Evolutionary conservation across 345 rosid genomes (phyloP).

Genomic region (Syzygium aromaticum): DNA sequence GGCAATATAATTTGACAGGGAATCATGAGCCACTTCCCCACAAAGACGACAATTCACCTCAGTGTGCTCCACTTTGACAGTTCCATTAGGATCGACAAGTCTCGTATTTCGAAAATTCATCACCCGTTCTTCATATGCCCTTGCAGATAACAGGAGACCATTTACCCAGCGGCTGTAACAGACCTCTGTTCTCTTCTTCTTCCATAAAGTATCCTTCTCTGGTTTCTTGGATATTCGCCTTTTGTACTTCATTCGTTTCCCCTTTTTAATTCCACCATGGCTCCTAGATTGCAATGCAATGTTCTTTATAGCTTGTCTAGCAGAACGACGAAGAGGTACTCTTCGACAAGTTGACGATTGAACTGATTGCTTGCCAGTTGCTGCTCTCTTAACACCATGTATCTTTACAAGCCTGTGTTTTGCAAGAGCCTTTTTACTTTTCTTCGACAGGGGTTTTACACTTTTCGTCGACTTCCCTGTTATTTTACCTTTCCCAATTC

Average conservation of each 20-base stretch:
- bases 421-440: constrained; percentile 19
- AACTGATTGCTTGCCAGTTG: constrained; percentile 1
- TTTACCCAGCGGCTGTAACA: constrained; percentile 70
- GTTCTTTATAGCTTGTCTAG: constrained; percentile 46
- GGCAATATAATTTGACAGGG: constrained; percentile 39
- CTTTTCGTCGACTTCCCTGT: constrained; percentile 17
- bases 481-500: constrained; percentile 15
- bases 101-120: constrained; percentile 37
- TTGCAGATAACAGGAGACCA: constrained; percentile 69
- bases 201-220: constrained; percentile 34
- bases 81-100: constrained; percentile 24
- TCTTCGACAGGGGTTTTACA: constrained; percentile 22
- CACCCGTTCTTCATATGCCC: constrained; percentile 62
- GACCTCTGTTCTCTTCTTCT: constrained; percentile 53
- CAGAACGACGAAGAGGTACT: constrained; percentile 79
- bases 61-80: constrained; percentile 16
- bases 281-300: constrained; percentile 33
- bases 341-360: constrained; percentile 34
- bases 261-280: constrained; percentile 28
- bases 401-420: constrained; percentile 20
- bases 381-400: constrained; percentile 10
- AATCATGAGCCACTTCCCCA: constrained; percentile 31
- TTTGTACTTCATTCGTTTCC: constrained; percentile 5
- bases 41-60: constrained; percentile 75
- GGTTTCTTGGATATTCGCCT: constrained; percentile 30